These are phyloP conservation scores for Quercus tomentella DNA, from an alignment of 331 rosid genomes.

Conservation along the genomic window DNA sequence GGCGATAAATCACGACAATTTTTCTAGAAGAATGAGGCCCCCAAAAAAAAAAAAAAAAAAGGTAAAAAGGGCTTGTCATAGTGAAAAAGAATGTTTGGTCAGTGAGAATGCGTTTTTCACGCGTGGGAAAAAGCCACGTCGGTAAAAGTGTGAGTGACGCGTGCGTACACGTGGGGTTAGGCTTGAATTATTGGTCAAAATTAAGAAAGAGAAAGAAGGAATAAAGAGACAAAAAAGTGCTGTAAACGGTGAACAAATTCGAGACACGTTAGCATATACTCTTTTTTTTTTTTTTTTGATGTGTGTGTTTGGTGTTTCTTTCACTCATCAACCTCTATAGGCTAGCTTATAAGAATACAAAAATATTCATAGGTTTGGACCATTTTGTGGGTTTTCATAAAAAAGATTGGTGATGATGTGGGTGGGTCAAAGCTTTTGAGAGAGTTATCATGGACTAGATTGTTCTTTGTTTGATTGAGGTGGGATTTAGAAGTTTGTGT, in stretches of 20 bases:
- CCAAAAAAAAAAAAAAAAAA: too few relatives aligned
- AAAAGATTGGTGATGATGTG: constrained; percentile 32
- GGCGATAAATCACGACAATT: neutral
- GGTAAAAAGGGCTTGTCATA: neutral
- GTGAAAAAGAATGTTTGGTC: neutral
- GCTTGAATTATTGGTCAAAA: constrained; percentile 43
- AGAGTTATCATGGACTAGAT: constrained; percentile 24
- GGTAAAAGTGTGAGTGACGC: constrained; percentile 31
- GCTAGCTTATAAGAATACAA: constrained; percentile 22
- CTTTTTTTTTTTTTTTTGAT: neutral
- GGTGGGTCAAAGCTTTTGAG: constrained; percentile 37
- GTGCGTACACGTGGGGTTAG: constrained; percentile 66
- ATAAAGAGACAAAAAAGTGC: neutral
- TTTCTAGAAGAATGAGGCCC: constrained; percentile 2
- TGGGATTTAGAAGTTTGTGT: constrained; percentile 21
- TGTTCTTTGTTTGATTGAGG: constrained; percentile 19
- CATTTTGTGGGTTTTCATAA: neutral
- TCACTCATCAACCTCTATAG: constrained; percentile 51
- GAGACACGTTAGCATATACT: constrained; percentile 29
- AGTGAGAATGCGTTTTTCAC: constrained; percentile 32
- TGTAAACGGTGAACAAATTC: neutral
- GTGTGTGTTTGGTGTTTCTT: constrained; percentile 44
- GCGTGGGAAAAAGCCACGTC: constrained; percentile 49
- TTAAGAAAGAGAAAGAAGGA: constrained; percentile 15
- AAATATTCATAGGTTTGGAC: constrained; percentile 8